Percentiles rank a stretch among this genome's conserved stretches.
Conservation (phyloP, 164 flowering plant genomes). For the Akebia trifoliata region DNA sequence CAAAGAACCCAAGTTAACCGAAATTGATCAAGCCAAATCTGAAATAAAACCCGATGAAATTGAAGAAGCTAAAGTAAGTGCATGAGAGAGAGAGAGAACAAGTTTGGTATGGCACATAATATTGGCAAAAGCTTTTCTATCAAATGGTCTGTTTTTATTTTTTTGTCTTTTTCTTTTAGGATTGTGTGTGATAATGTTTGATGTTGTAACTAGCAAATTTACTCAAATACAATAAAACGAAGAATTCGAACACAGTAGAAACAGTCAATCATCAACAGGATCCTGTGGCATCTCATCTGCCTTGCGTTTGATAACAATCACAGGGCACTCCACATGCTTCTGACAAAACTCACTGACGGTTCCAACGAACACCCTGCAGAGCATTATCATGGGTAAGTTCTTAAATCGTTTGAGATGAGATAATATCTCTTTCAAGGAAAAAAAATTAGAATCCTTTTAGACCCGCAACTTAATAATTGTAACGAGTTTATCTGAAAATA, state of each 20-base stretch:
- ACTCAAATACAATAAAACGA: neutral
- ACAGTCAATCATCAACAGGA: slow-evolving; percentile 76
- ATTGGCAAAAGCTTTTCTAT: neutral
- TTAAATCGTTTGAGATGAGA: neutral
- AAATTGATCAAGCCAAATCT: slow-evolving; percentile 14
- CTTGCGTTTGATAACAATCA: slow-evolving; percentile 72
- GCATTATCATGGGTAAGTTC: neutral
- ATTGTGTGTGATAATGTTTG: slow-evolving; percentile 3
- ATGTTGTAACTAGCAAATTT: slow-evolving; percentile 1
- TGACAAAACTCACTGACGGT: slow-evolving; percentile 93
- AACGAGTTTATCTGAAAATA: no score
- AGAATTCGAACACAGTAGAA: neutral
- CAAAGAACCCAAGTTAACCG: slow-evolving; percentile 2
- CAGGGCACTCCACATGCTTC: slow-evolving; percentile 96
- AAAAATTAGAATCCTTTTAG: no score
- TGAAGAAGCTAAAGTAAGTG: slow-evolving; percentile 14
- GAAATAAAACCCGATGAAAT: slow-evolving; percentile 7
- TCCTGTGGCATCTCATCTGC: slow-evolving; percentile 74
- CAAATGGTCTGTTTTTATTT: neutral
- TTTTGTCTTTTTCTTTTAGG: neutral
- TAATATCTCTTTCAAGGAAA: no score
- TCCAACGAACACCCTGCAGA: slow-evolving; percentile 90
- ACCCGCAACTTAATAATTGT: no score
- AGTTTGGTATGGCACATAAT: no score
- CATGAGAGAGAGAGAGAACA: neutral